Evolutionary conservation across 805 yeast species (phyloP).

Genomic region (Dipodascus albidus): DNA sequence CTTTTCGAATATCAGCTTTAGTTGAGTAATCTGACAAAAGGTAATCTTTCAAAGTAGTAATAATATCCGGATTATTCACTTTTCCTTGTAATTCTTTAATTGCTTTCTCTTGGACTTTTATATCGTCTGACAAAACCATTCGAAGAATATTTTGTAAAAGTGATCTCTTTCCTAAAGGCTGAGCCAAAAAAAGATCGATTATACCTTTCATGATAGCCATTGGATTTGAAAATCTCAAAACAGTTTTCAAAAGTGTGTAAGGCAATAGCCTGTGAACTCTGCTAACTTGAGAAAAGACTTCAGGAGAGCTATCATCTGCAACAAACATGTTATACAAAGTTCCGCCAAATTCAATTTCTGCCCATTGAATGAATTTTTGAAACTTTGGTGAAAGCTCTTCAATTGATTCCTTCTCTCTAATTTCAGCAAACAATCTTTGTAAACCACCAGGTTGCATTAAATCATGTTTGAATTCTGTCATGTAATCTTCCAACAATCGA

Average conservation of each 20-base stretch:
- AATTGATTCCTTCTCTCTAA: constrained; percentile 43
- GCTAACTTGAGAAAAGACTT: constrained; percentile 56
- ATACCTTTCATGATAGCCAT: constrained; percentile 68
- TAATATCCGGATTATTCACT: constrained; percentile 21
- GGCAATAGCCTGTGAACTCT: constrained; percentile 73
- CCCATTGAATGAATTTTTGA: constrained; percentile 66
- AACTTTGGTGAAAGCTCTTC: constrained; percentile 55
- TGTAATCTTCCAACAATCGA: constrained; percentile 39
- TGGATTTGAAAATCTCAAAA: constrained; percentile 78
- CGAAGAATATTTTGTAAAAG: constrained; percentile 65
- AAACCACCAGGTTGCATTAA: constrained; percentile 46
- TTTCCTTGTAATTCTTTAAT: constrained; percentile 35
- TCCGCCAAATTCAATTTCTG: constrained; percentile 72
- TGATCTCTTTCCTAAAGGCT: constrained; percentile 56
- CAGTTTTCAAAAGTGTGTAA: constrained; percentile 62
- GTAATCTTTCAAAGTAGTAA: constrained; percentile 15
- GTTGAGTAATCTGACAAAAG: constrained; percentile 12
- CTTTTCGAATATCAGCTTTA: constrained; percentile 23
- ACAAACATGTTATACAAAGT: constrained; percentile 70
- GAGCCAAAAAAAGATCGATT: constrained; percentile 75
- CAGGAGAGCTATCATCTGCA: constrained; percentile 73
- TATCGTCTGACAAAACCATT: constrained; percentile 63
- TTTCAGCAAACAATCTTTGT: constrained; percentile 49
- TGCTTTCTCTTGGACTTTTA: constrained; percentile 47
- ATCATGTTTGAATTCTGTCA: constrained; percentile 47